Conservation (phyloP, 345 rosid species). For the Salix arbutifolia region DNA sequence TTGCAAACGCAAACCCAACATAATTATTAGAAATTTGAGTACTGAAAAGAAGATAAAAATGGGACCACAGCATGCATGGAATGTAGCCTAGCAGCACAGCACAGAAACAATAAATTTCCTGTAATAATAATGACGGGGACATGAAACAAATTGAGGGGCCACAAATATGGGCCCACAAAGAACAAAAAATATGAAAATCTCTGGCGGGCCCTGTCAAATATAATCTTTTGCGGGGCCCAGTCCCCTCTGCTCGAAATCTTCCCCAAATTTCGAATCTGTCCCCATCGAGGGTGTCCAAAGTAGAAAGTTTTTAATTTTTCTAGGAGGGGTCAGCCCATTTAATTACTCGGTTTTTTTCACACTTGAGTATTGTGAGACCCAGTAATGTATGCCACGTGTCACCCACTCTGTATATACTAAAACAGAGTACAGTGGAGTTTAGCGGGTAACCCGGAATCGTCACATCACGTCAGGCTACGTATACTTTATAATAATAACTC, state of each 20-base stretch:
- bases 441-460: conserved; percentile 14
- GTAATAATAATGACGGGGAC: conserved; percentile 16
- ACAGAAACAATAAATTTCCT: background rate
- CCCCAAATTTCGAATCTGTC: conserved; percentile 26
- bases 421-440: background rate
- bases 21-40: conserved; percentile 16
- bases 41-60: background rate
- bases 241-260: conserved; percentile 8
- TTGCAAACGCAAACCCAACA: conserved; percentile 1
- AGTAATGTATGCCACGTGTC: conserved; percentile 18
- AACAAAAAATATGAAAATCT: background rate
- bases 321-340: too few species aligned
- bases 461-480: conserved; percentile 3
- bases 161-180: background rate
- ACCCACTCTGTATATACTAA: background rate
- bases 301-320: too few species aligned
- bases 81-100: background rate
- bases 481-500: too few species aligned
- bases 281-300: background rate
- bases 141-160: conserved; percentile 13
- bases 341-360: background rate
- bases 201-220: conserved; percentile 16
- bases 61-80: conserved; percentile 7
- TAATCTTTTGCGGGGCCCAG: conserved; percentile 22
- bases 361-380: conserved; percentile 1